phyloP scores from a whole-genome alignment of 2,329 filamentous ascomycete species.

The Fusarium falciforme region DNA sequence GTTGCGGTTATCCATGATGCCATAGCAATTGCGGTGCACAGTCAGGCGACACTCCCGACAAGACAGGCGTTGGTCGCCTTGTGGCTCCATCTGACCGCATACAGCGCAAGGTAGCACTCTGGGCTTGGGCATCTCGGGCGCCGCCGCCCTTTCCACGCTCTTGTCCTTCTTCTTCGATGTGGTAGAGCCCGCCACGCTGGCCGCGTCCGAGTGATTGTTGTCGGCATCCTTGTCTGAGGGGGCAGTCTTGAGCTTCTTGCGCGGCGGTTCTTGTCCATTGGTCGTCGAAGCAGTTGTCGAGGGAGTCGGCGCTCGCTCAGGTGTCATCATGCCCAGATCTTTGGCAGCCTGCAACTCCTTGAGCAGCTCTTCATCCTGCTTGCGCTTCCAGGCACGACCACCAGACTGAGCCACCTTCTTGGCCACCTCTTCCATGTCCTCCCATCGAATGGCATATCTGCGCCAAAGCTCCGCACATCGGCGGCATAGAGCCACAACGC shows the following conservation, averaged over 20 bases:
- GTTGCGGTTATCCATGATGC: constrained; percentile 77
- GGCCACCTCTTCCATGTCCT: constrained; percentile 89
- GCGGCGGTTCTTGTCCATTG: constrained; percentile 63
- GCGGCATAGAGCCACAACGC: constrained; percentile 86
- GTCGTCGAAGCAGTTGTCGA: constrained; percentile 35
- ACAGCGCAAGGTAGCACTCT: constrained; percentile 86
- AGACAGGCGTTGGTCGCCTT: constrained; percentile 77
- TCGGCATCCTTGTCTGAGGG: constrained; percentile 64
- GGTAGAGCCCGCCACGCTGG: constrained; percentile 53
- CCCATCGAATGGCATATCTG: constrained; percentile 95
- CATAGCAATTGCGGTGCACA: constrained; percentile 93
- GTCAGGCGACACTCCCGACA: constrained; percentile 92
- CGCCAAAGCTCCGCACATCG: constrained; percentile 95
- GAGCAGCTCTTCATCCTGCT: constrained; percentile 90
- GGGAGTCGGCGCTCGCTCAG: constrained; percentile 57
- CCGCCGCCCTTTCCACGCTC: constrained; percentile 64
- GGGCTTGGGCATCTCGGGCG: constrained; percentile 82
- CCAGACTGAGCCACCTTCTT: constrained; percentile 87
- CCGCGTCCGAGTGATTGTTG: constrained; percentile 57
- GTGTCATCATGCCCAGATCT: constrained; percentile 62
- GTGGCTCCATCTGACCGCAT: constrained; percentile 79
- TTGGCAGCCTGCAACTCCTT: constrained; percentile 77
- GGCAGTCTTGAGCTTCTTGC: constrained; percentile 72
- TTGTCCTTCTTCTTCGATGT: constrained; percentile 71
- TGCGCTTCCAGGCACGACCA: constrained; percentile 85